Percentiles rank a stretch among this genome's conserved stretches.
These are phyloP conservation scores for Clitopilus hobsonii DNA, from an alignment of 768 basidiomycete genomes.

Conservation along the genomic window DNA sequence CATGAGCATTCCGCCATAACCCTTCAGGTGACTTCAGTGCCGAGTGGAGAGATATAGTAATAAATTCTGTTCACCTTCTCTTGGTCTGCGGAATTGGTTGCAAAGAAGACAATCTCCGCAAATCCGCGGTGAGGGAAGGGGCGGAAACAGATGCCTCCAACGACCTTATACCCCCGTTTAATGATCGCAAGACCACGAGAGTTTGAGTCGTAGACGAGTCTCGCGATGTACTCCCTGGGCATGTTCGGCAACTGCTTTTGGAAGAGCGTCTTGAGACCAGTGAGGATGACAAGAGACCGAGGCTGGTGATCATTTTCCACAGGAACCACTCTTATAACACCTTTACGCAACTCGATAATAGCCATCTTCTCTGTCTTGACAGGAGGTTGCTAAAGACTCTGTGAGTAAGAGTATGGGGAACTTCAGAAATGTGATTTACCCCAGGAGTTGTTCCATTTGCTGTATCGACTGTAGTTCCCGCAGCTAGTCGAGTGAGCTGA, in stretches of 20 bases:
- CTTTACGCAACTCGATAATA: slow-evolving; percentile 71
- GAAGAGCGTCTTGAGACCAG: slow-evolving; percentile 94
- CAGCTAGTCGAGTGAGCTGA: slow-evolving; percentile 72
- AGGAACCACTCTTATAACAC: slow-evolving; percentile 77
- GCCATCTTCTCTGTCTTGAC: slow-evolving; percentile 73
- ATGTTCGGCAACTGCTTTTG: slow-evolving; percentile 98
- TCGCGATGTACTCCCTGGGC: slow-evolving; percentile 97
- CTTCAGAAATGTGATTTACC: slow-evolving; percentile 29
- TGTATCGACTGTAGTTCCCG: slow-evolving; percentile 76
- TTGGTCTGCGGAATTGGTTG: slow-evolving; percentile 93
- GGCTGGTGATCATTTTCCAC: slow-evolving; percentile 80
- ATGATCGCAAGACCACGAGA: slow-evolving; percentile 94
- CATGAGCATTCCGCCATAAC: slow-evolving; percentile 98
- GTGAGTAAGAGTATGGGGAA: not conserved
- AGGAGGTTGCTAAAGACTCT: slow-evolving; percentile 35
- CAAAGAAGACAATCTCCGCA: slow-evolving; percentile 98
- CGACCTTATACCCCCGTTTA: slow-evolving; percentile 92
- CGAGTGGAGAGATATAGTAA: not conserved
- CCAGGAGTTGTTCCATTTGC: slow-evolving; percentile 34
- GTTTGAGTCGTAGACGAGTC: slow-evolving; percentile 88
- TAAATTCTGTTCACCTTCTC: slow-evolving; percentile 66
- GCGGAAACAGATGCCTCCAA: slow-evolving; percentile 95
- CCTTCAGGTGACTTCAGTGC: slow-evolving; percentile 40
- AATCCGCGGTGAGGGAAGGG: slow-evolving; percentile 94
- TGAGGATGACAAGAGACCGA: slow-evolving; percentile 79